Evolutionary conservation across 192 early-diverging fungal genomes (phyloP), one percentile per base, ranked within the genome.

Genomic region (Backusella liffmaniae): DNA sequence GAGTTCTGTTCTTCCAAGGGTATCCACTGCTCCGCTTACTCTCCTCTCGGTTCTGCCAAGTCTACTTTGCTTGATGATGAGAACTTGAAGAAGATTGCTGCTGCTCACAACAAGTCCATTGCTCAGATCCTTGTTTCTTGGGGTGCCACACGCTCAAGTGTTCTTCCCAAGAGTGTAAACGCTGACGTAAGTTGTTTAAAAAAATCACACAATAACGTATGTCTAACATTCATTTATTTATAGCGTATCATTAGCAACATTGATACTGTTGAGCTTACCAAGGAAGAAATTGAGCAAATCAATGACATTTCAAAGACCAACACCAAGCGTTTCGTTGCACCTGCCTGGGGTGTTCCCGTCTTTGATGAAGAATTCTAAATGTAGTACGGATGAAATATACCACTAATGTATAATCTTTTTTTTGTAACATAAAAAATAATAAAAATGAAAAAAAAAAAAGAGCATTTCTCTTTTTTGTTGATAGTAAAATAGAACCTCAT

Each of bases 71-170:
- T 77, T 66, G 34, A 46, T 5, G 77, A 82, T 13, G 7, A 70
- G 30, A 77, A 88, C 70, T 82, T 96, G 75, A 73, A 80, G 74
- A 81, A 89, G 66, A 87, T 97, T 73, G 94, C 94, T 15, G 84
- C 91, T 73, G 85, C 87, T 39, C 90, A 94, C 65, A 75, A 83
- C 32, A 86, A 82, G 69, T 82, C 89, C 0, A 83, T 90, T 7
- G 94, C 94, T 10, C 94, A 96, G 78, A 89, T 94, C 42, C 79
- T 93, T 10, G 79, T 97, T 56, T 90, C 92, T n/a, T 97, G 96
- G 96, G 91, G 80, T 44, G 78, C 87, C 35, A 87, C 91, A 73
- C 92, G 96, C 59, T 91, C 93, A 1, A 91, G 90, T 46, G 94
- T 95, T 5, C 90, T 97, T 79, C 94, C 96, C 73, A 96, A 96